Conservation (phyloP, 257 asterid species). For the Agastache rugosa region DNA sequence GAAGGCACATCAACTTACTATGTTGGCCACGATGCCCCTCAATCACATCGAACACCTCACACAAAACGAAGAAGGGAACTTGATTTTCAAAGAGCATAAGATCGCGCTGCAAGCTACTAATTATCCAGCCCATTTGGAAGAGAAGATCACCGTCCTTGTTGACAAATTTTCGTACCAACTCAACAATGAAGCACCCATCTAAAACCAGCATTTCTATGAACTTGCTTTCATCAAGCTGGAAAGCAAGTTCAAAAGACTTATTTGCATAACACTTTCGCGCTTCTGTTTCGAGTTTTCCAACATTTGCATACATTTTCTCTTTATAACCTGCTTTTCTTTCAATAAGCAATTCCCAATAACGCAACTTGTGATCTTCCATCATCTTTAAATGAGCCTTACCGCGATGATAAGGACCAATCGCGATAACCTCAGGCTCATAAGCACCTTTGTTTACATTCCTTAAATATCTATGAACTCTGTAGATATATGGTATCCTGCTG, state of each 20-base stretch:
- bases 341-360: slow-evolving; percentile 9
- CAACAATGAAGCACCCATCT: slow-evolving; percentile 33
- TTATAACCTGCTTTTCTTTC: background rate
- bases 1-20: too few species aligned
- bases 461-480: slow-evolving; percentile 2
- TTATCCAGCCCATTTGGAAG: background rate
- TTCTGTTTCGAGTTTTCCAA: background rate
- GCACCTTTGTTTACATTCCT: background rate
- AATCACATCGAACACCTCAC: too few species aligned
- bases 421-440: slow-evolving; percentile 4
- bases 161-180: too few species aligned
- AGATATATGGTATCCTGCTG: too few species aligned
- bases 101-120: background rate
- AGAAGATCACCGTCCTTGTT: too few species aligned
- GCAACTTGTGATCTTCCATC: slow-evolving; percentile 18
- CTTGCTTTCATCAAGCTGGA: slow-evolving; percentile 5
- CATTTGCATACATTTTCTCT: too few species aligned
- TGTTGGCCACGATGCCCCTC: too few species aligned
- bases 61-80: too few species aligned
- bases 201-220: slow-evolving; percentile 42
- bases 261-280: slow-evolving; percentile 43
- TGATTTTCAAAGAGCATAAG: too few species aligned
- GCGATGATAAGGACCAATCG: slow-evolving; percentile 23
- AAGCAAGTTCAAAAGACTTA: too few species aligned
- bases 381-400: background rate